Base-by-base conservation (phyloP, 2,329 filamentous ascomycete species). In the Lasiodiplodia sp. region DNA sequence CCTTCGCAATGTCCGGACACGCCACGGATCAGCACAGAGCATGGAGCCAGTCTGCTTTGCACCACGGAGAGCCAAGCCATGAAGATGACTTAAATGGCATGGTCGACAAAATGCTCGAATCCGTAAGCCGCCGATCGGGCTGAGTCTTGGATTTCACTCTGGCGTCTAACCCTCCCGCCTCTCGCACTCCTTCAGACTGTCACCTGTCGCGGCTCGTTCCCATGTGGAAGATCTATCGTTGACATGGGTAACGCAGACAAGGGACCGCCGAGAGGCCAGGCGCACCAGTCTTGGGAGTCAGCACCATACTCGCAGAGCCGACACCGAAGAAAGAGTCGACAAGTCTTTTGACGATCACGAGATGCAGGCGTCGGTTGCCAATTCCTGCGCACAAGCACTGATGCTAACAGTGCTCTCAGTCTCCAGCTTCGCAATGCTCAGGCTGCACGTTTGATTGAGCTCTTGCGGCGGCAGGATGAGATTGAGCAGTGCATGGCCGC, bases 221-320 rank as follows among this genome's bases (percentile, higher is more conserved):
- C 40, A 28, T n/a, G n/a, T 31, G 25, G 11, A 40, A 12, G 14
- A 10, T 28, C 52, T 40, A 28, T 34, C 65, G 56, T 34, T 60
- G 52, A 58, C 56, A 51, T 34, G 10, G 12, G 34, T 10, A 21
- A 57, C 71, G 18, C 34, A 68, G 44, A 55, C 68, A 8, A 65
- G 78, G 76, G 74, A 75, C 73, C 74, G 72, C 70, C 76, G 74
- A 64, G 75, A 66, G 71, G 74, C 65, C 8, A 66, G 23, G 51
- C 60, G 65, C 71, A 69, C 56, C 75, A 74, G 65, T 52, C 72
- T 34, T 51, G 28, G 25, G 68, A 73, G 73, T 38, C 52, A 68
- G 2, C 78, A 78, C 69, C 55, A 68, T 5, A 52, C 23, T 8
- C 64, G 70, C 31, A 66, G 69, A 25, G 49, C 69, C 23, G 58